These are phyloP conservation scores for Acephala macrosclerotiorum DNA, from an alignment of 2,329 filamentous ascomycete species.

Conservation along the genomic window DNA sequence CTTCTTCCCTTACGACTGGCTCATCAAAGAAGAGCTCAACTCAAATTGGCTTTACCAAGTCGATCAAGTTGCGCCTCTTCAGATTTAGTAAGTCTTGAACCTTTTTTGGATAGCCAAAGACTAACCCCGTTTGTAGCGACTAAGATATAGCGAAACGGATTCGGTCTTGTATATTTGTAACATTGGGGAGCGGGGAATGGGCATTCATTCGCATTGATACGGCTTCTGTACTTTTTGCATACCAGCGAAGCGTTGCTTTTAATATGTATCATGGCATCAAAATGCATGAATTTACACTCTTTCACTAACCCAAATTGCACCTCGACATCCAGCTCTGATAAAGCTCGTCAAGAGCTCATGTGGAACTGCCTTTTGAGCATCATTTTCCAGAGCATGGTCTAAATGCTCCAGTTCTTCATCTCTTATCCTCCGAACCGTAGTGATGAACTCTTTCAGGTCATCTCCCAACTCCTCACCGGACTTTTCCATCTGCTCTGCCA, in stretches of 20 bases:
- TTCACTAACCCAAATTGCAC: constrained; percentile 92
- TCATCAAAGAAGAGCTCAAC: constrained; percentile 87
- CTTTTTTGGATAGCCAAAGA: neutral
- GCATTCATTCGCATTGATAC: constrained; percentile 22
- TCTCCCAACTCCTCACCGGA: constrained; percentile 81
- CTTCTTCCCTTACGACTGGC: constrained; percentile 95
- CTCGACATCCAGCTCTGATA: constrained; percentile 88
- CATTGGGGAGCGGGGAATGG: constrained; percentile 17
- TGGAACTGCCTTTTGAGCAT: constrained; percentile 87
- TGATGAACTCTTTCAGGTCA: constrained; percentile 77
- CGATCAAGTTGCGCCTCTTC: constrained; percentile 92
- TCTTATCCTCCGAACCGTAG: constrained; percentile 80
- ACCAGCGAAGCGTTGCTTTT: constrained; percentile 30
- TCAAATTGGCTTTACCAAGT: constrained; percentile 98
- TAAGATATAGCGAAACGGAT: constrained; percentile 27
- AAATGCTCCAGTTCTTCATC: constrained; percentile 98
- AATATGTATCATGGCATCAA: constrained; percentile 28
- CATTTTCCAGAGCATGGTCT: constrained; percentile 92
- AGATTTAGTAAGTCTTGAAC: constrained; percentile 82
- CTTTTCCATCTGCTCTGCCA: constrained; percentile 77
- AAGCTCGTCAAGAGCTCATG: constrained; percentile 88
- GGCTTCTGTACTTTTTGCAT: constrained; percentile 22
- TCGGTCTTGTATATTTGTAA: constrained; percentile 32
- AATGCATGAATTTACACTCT: constrained; percentile 56
- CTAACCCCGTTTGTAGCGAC: constrained; percentile 32